Evolutionary conservation across 1,284 basidiomycete species (phyloP), one percentile per base, ranked within the genome.

Genomic region (Cerioporus squamosus): DNA sequence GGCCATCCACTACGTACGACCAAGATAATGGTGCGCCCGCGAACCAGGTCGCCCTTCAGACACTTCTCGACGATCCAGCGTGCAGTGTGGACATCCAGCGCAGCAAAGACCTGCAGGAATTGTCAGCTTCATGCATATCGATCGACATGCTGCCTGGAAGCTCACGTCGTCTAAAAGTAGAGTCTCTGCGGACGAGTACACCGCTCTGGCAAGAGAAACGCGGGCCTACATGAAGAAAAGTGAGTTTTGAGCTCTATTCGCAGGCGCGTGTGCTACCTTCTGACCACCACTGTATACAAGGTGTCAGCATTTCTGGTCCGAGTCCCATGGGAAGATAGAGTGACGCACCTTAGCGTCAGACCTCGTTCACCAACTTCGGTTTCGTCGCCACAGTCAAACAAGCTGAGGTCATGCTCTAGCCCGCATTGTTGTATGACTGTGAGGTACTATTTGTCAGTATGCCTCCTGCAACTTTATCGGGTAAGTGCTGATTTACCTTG

Each of bases 21-120:
- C 10, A 93, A 76, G 15, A 93, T 70, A 31, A 93, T 76, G 1
- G 91, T 93, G 45, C 91, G 79, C 5, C 81, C 86, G 45, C 79
- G 76, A 22, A 93, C 72, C 5, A 93, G 74, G 57, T 88, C 84
- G 4, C 90, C 88, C 45, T 75, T 72, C 71, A 94, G 84, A 62
- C 90, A 88, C 54, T 91, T 84, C 33, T 92, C 84, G 18, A 93
- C 83, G 59, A 93, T 87, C 82, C 84, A 91, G 54, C 84, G 84
- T 0, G 90, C 80, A 2, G 90, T 94, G 63, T 88, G 83, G 9
- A 86, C 81, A 65, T 84, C 82, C 17, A 85, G 72, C 15, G 82
- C 83, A 10, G 82, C 82, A 12, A 84, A 70, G 26, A 49, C 39
- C 53, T 39, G 36, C 5, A 36, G 33, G 33, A 12, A 10, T 10